phyloP scores from a whole-genome alignment of 1,284 basidiomycete genomes.

The Macrocystidia cucumis region DNA sequence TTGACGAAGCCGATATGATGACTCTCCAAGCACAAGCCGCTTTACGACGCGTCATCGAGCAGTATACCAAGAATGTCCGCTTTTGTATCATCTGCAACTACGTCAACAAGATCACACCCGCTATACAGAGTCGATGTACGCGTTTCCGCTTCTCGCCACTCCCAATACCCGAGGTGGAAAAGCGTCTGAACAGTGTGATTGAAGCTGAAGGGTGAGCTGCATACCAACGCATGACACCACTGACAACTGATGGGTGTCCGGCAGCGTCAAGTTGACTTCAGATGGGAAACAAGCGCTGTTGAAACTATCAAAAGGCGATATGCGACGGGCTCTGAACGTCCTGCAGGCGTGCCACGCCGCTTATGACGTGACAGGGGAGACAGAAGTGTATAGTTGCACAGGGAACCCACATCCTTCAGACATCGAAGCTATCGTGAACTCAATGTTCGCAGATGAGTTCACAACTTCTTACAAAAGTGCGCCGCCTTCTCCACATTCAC shows the following conservation, averaged over 20 bases:
- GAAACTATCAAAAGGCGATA: conserved; percentile 93
- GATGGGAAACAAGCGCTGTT: conserved; percentile 88
- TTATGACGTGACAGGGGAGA: conserved; percentile 84
- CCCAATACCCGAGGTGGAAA: conserved; percentile 82
- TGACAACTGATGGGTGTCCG: conserved; percentile 5
- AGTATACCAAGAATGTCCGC: conserved; percentile 97
- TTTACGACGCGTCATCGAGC: conserved; percentile 94
- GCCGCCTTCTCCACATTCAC: conserved; percentile 16
- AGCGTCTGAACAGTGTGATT: conserved; percentile 74
- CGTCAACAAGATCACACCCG: conserved; percentile 98
- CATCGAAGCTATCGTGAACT: conserved; percentile 88
- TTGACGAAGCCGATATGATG: conserved; percentile 99
- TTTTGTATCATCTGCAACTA: conserved; percentile 99
- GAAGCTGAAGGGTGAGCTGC: conserved; percentile 74
- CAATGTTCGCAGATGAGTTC: conserved; percentile 96
- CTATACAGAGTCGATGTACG: conserved; percentile 98
- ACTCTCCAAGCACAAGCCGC: conserved; percentile 96
- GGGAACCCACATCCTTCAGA: conserved; percentile 94
- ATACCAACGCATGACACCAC: not conserved
- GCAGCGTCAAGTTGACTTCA: conserved; percentile 78
- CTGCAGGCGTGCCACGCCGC: conserved; percentile 98
- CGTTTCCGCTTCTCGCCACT: conserved; percentile 97
- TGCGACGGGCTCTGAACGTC: conserved; percentile 95
- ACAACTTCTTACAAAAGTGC: conserved; percentile 85
- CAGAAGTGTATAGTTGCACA: conserved; percentile 94